Conservation (phyloP, 179 eudicot species). For the Actinidia arguta region DNA sequence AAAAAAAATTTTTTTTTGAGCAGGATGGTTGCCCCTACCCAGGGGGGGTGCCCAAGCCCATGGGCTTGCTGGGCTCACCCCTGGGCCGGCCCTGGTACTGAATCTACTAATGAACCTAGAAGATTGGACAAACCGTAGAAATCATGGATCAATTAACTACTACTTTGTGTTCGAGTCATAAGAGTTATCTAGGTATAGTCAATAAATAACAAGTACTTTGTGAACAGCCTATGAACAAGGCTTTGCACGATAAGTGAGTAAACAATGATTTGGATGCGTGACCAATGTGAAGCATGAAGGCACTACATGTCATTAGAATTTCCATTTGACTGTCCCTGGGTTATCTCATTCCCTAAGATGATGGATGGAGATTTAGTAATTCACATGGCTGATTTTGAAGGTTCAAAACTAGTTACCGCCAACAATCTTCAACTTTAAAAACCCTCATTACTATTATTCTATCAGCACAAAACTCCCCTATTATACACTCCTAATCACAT, state of each 20-base stretch:
- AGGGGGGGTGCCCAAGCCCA: too few species aligned
- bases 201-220: neutral
- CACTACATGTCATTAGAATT: neutral
- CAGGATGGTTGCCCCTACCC: too few species aligned
- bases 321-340: neutral
- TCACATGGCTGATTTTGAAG: neutral
- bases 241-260: neutral
- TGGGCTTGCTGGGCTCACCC: too few species aligned
- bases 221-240: neutral
- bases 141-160: neutral
- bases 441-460: neutral
- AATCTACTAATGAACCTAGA: neutral
- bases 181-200: neutral
- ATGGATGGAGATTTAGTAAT: neutral
- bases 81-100: too few species aligned
- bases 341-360: slow-evolving; percentile 8
- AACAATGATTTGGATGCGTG: neutral
- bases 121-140: neutral
- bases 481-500: neutral
- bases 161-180: neutral
- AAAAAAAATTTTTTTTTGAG: too few species aligned
- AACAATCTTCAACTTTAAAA: neutral
- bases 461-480: neutral
- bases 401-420: neutral
- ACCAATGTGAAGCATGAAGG: neutral